Evolutionary conservation across 2,329 filamentous ascomycete species (phyloP), one percentile per base, ranked within the genome.

Genomic region (Tolypocladium tropicale): DNA sequence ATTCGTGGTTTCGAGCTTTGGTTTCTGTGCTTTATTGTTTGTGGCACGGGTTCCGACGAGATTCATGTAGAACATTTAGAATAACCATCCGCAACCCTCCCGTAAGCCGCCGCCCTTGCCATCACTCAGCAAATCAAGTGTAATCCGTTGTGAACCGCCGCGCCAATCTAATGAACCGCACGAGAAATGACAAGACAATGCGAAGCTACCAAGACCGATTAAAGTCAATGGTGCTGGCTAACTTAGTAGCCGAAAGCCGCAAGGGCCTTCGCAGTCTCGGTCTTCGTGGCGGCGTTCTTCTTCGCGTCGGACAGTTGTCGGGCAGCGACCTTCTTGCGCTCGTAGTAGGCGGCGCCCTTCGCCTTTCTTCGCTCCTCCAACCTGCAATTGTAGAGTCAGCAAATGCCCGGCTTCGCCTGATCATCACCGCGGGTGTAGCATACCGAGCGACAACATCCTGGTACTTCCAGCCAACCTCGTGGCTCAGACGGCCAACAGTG

Each of bases 401-500:
- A 49, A 16, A 6, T 30, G 12, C 14, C 28, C 28, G 11, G 18
- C 46, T 32, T 32, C n/a, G 28, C 28, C 46, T 49, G 16, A 18
- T 30, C 16, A n/a, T 32, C 4, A 6, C 4, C 2, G 4, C 2
- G 11, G 25, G 33, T 18, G 60, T 88, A 21, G 18, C 91, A 72
- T 81, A 97, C 92, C 90, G 91, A 72, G 87, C 88, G 80, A 99
- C 94, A 74, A 99, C 92, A 76, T 96, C 93, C 85, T 96, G 89
- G 88, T 99, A 97, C 83, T 99, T 99, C 94, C 94, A 99, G 81
- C 94, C 94, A 73, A 97, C 94, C 83, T 99, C 94, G 80, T 96
- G 92, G 78, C 90, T 94, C 74, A 99, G 83, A 80, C 94, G 87
- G 70, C 94, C 94, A 68, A 99, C 93, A 65, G 92, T 95, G 89